Evolutionary conservation across 495 filamentous ascomycete genomes (phyloP).

Genomic region (Zalerion maritima): DNA sequence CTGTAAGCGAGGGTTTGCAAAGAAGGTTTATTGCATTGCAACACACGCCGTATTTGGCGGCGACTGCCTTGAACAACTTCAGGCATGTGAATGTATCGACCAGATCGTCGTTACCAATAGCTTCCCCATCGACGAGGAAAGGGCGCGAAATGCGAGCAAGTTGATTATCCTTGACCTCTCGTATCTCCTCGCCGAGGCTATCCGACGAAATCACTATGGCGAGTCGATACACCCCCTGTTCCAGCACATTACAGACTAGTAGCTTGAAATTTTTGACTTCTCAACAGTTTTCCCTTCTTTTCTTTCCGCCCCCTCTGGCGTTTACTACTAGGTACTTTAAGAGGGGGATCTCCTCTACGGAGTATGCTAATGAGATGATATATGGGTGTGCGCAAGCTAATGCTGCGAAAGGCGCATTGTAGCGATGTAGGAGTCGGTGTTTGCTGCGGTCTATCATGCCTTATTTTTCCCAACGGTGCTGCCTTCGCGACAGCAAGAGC

Average conservation of each 20-base stretch:
- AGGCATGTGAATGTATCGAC: conserved; percentile 82
- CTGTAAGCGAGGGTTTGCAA: conserved; percentile 78
- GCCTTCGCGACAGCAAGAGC: conserved; percentile 35
- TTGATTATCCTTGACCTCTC: conserved; percentile 80
- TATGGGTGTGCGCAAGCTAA: no score
- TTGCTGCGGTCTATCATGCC: no score
- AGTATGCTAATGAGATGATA: no score
- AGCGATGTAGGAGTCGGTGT: no score
- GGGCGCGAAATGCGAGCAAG: conserved; percentile 59
- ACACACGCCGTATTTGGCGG: conserved; percentile 90
- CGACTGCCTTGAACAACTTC: conserved; percentile 79
- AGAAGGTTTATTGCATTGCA: conserved; percentile 93
- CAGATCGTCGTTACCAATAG: conserved; percentile 92
- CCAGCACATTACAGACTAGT: conserved; percentile 49
- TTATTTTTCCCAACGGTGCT: conserved; percentile 38
- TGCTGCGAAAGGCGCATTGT: no score
- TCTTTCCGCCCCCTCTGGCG: no score
- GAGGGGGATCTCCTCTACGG: no score
- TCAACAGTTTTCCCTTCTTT: no score
- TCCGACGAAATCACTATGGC: conserved; percentile 86
- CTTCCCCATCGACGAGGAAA: conserved; percentile 70
- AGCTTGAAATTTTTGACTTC: conserved; percentile 6
- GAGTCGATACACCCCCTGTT: conserved; percentile 79
- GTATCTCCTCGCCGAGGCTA: conserved; percentile 76
- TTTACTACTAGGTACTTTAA: no score